phyloP scores from a whole-genome alignment of 2,329 filamentous ascomycete genomes.

The Fulvia fulva region DNA sequence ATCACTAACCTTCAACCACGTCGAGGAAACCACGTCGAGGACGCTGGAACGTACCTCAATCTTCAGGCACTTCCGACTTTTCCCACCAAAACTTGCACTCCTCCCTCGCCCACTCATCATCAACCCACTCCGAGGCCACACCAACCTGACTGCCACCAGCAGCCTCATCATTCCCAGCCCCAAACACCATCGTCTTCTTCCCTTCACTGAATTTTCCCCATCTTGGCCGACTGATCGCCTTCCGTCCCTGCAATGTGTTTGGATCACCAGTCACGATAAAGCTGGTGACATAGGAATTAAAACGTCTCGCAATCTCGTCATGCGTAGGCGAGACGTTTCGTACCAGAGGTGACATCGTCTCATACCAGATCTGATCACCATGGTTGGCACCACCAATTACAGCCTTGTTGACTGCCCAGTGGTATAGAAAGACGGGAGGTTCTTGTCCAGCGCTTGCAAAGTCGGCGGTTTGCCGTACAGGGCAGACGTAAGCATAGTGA shows the following conservation, averaged over 20 bases:
- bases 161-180: constrained; percentile 56
- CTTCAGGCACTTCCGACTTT: constrained; percentile 38
- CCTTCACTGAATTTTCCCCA: constrained; percentile 25
- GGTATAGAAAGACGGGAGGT: constrained; percentile 54
- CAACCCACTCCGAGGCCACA: constrained; percentile 40
- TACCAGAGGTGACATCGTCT: constrained; percentile 27
- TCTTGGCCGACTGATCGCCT: constrained; percentile 19
- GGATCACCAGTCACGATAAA: constrained; percentile 34
- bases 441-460: constrained; percentile 31
- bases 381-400: constrained; percentile 34
- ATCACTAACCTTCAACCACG: too few species aligned
- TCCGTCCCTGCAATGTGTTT: constrained; percentile 25
- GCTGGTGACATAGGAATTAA: constrained; percentile 32
- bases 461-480: constrained; percentile 58
- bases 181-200: constrained; percentile 50
- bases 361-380: constrained; percentile 35
- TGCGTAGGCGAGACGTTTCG: constrained; percentile 28
- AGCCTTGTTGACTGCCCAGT: constrained; percentile 53
- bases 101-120: constrained; percentile 44
- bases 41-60: constrained; percentile 4
- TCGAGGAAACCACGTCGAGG: too few species aligned
- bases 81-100: constrained; percentile 62
- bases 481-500: constrained; percentile 62
- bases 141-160: constrained; percentile 39
- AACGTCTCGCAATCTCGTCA: constrained; percentile 28